Evolutionary conservation across 768 basidiomycete species (phyloP), one percentile per base, ranked within the genome.

Genomic region (Amanita inopinata): DNA sequence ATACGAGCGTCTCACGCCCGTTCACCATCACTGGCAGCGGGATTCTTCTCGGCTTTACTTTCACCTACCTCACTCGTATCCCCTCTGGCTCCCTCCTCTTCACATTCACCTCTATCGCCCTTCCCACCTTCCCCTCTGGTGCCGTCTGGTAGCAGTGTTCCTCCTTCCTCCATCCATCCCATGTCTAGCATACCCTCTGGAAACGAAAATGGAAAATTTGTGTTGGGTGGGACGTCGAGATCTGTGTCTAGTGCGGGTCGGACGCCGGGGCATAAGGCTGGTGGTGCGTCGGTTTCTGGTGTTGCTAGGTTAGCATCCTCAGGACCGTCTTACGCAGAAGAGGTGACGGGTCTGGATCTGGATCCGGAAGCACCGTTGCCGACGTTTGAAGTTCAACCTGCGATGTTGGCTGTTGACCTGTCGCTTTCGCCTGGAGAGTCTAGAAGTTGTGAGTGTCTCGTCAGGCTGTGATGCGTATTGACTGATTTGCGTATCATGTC

Each of bases 321-420:
- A n/a, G n/a, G n/a, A n/a, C n/a, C n/a, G n/a, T n/a, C n/a, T n/a
- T n/a, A n/a, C n/a, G n/a, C n/a, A n/a, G n/a, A n/a, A 19, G 28
- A 8, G 33, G 48, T 46, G 46, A 50, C 47, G 41, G 49, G 12
- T 40, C 45, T 7, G 58, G 57, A 2, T 33, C 44, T 56, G 25
- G 74, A 78, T 45, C 72, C 75, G 0, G 81, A 83, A 24, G 58
- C 60, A 3, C 81, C 80, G 0, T 58, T 98, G 12, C 92, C 94
- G 0, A 91, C 88, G 0, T 80, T 94, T 18, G 83, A 92, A 48
- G 78, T 84, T 0, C 83, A 83, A 45, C 84, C 87, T 7, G 75
- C 83, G 23, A 84, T 98, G 76, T 66, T 98, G 7, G 91, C 85
- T 0, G 88, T 99, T 0, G 96, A 98, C 60, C 56, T 97, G 22